These are phyloP conservation scores for Calonectria ilicicola DNA, from an alignment of 2,329 filamentous ascomycete genomes.

Conservation along the genomic window DNA sequence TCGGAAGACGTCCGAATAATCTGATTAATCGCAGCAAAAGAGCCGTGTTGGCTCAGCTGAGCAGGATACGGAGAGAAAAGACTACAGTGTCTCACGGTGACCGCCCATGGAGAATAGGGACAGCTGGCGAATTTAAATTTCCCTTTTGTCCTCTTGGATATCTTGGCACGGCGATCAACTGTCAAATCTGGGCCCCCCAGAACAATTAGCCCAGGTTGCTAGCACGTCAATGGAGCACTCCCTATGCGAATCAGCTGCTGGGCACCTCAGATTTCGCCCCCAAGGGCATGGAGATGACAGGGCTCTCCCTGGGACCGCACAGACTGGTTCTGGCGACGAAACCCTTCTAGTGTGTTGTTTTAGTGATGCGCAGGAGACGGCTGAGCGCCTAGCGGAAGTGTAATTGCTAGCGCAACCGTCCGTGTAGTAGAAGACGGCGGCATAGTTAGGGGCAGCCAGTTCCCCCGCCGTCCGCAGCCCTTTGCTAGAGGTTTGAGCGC, in stretches of 20 bases:
- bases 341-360: neutral
- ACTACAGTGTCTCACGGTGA: neutral
- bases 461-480: neutral
- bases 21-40: no score
- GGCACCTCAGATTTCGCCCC: neutral
- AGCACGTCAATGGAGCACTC: neutral
- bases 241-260: neutral
- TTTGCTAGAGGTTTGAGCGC: neutral
- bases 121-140: neutral
- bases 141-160: neutral
- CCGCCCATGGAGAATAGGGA: neutral
- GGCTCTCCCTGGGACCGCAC: neutral
- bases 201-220: neutral
- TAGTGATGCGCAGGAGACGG: neutral
- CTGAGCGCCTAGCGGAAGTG: neutral
- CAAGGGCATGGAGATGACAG: neutral
- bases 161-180: neutral
- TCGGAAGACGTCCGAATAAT: no score
- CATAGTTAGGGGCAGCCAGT: neutral
- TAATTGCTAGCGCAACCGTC: neutral
- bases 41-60: no score
- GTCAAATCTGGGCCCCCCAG: neutral
- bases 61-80: neutral
- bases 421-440: neutral
- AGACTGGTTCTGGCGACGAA: neutral